Base-by-base conservation (phyloP, 805 yeast genomes). In the Ogataea zsoltii region DNA sequence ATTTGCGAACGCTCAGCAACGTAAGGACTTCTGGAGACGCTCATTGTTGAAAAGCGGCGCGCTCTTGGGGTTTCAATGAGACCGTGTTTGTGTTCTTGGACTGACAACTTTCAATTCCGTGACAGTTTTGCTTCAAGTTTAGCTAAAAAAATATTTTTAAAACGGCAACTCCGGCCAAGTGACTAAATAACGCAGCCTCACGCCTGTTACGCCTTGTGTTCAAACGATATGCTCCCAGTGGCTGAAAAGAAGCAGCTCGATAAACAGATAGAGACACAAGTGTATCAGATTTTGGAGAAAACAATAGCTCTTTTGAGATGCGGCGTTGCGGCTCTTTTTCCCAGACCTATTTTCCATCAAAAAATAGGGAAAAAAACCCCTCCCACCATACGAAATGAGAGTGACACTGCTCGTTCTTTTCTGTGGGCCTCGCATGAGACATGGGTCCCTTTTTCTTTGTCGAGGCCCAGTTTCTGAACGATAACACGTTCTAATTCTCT, bases 231-330 rank as follows among this genome's bases (percentile, higher is more conserved):
- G 5, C 25, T 21, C 25, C 9, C 25, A 9, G 9, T 21, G 5
- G 25, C 25, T 21, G 25, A 21, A 21, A 21, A 21, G 25, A 21
- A 5, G 5, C 25, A 21, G 25, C 25, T 21, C 5, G 7, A 6
- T 21, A 21, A 21, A 17, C 30, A 16, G 32, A 28, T 38, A 14
- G n/a, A 41, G 38, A 36, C 28, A 32, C n/a, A 44, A n/a, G 38
- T 48, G 51, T 48, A 45, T 48, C 51, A 48, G 51, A 35, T 44
- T 44, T 33, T 12, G 17, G 29, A 18, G 25, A 15, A 5, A 38
- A 44, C 46, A 48, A 48, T 44, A 41, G 42, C 33, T 17, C 11
- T n/a, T 13, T 5, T 13, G 10, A 6, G 11, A 1, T 18, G 40
- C 33, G 46, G 43, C 38, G 7, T 2, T 38, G 46, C 25, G 42